phyloP scores from a whole-genome alignment of 1,284 basidiomycete genomes.

The Pseudozyma pruni region DNA sequence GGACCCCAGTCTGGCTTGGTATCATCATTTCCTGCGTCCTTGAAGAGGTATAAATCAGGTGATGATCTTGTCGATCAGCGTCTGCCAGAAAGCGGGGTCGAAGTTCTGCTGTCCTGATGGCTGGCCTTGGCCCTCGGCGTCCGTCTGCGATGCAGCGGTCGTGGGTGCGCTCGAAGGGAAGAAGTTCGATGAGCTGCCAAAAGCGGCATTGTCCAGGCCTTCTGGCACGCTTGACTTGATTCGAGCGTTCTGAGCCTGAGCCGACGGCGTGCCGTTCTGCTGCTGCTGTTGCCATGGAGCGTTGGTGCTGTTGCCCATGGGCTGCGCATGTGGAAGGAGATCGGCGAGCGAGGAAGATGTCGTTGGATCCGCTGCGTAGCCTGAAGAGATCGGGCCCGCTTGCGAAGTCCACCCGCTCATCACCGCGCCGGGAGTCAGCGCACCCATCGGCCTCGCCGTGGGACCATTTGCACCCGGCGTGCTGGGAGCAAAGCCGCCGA shows the following conservation, averaged over 20 bases:
- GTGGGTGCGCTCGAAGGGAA: no score
- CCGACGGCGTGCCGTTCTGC: constrained; percentile 1
- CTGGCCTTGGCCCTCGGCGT: constrained; percentile 13
- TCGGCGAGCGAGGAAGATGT: constrained; percentile 21
- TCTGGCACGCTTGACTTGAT: not conserved
- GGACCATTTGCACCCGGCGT: constrained; percentile 1
- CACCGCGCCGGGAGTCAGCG: constrained; percentile 19
- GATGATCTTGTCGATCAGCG: constrained; percentile 54
- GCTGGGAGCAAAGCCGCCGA: constrained; percentile 14
- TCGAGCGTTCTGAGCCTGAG: constrained; percentile 2
- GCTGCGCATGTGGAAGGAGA: constrained; percentile 10
- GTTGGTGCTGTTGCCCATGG: constrained; percentile 6
- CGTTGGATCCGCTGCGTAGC: constrained; percentile 10
- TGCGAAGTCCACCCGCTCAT: constrained; percentile 34
- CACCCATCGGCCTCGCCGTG: not conserved
- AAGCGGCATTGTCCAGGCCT: no score
- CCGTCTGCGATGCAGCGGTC: no score
- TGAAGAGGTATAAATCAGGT: constrained; percentile 29
- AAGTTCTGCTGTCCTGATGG: constrained; percentile 25
- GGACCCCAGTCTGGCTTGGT: not conserved
- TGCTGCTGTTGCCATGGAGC: constrained; percentile 7
- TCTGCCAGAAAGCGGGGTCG: constrained; percentile 49
- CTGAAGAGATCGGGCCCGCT: constrained; percentile 7
- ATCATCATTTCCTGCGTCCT: no score
- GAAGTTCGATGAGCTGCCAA: no score